Percentiles rank a stretch among this genome's conserved stretches.
These are phyloP conservation scores for Volvariella surrecta DNA, from an alignment of 1,284 basidiomycete species.

Conservation along the genomic window DNA sequence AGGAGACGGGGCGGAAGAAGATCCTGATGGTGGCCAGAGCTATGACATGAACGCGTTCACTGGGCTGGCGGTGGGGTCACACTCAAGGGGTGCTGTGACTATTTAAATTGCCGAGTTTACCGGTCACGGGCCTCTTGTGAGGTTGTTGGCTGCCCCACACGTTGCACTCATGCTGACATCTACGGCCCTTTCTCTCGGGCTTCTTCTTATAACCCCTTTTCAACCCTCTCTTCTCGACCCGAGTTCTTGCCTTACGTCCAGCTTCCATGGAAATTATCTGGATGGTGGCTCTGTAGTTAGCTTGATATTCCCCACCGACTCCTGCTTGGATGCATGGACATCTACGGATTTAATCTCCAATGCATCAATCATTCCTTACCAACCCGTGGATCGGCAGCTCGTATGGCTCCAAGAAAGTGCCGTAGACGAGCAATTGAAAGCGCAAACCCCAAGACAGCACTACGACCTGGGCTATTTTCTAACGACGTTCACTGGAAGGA, in stretches of 20 bases:
- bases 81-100: conserved; percentile 8
- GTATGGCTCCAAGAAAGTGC: conserved; percentile 54
- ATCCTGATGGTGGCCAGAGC: too few relatives aligned
- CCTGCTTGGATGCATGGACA: conserved; percentile 24
- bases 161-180: conserved; percentile 13
- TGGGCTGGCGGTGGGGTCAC: not conserved
- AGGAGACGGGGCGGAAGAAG: too few relatives aligned
- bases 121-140: too few relatives aligned
- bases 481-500: too few relatives aligned
- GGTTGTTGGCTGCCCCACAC: conserved; percentile 3
- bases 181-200: conserved; percentile 14
- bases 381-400: conserved; percentile 29
- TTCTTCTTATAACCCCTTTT: conserved; percentile 33
- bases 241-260: conserved; percentile 36
- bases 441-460: conserved; percentile 2
- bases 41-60: not conserved
- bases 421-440: conserved; percentile 34
- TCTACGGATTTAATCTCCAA: conserved; percentile 15
- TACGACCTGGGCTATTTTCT: too few relatives aligned
- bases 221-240: conserved; percentile 21
- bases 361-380: conserved; percentile 17
- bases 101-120: too few relatives aligned
- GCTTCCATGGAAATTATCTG: conserved; percentile 46
- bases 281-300: conserved; percentile 31
- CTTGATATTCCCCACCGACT: conserved; percentile 27